These are phyloP conservation scores for Orbilia brochopaga DNA, from an alignment of 2,329 filamentous ascomycete species.

Conservation along the genomic window DNA sequence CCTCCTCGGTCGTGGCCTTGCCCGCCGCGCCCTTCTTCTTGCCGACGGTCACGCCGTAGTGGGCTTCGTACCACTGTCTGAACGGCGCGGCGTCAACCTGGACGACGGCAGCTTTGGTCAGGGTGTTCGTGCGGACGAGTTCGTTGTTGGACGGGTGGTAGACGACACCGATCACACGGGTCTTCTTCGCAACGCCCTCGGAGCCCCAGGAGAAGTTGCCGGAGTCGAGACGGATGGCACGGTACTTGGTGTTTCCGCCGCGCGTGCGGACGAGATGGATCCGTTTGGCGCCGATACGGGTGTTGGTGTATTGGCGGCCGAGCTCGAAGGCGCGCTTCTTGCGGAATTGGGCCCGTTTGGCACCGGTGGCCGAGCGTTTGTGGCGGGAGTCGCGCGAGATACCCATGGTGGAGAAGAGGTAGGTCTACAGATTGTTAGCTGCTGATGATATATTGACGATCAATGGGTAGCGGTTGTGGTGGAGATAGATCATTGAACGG, in stretches of 20 bases:
- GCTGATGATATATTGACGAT: not conserved
- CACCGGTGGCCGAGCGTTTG: conserved; percentile 99
- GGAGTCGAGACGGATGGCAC: conserved; percentile 95
- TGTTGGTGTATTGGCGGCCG: conserved; percentile 98
- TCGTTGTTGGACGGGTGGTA: conserved; percentile 99
- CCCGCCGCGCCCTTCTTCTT: conserved; percentile 77
- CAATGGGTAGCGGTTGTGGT: conserved; percentile 3
- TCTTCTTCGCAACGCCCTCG: conserved; percentile 97
- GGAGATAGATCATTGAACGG: not conserved
- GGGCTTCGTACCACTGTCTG: conserved; percentile 99
- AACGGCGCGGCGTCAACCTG: conserved; percentile 99
- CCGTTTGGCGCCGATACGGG: conserved; percentile 96
- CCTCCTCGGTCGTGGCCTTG: conserved; percentile 64
- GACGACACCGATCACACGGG: conserved; percentile 95
- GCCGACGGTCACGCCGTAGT: conserved; percentile 92
- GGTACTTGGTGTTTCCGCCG: conserved; percentile 99
- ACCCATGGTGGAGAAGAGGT: conserved; percentile 74
- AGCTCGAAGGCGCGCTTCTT: conserved; percentile 99
- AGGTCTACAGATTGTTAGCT: conserved; percentile 15
- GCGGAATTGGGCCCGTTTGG: conserved; percentile 94
- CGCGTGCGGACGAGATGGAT: conserved; percentile 96
- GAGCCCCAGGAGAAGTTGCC: conserved; percentile 99
- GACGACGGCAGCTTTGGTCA: conserved; percentile 98
- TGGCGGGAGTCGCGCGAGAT: conserved; percentile 99
- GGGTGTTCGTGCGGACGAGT: conserved; percentile 99